phyloP scores from a whole-genome alignment of 2,329 filamentous ascomycete genomes.

The Arthrobotrys pseudoclavata region DNA sequence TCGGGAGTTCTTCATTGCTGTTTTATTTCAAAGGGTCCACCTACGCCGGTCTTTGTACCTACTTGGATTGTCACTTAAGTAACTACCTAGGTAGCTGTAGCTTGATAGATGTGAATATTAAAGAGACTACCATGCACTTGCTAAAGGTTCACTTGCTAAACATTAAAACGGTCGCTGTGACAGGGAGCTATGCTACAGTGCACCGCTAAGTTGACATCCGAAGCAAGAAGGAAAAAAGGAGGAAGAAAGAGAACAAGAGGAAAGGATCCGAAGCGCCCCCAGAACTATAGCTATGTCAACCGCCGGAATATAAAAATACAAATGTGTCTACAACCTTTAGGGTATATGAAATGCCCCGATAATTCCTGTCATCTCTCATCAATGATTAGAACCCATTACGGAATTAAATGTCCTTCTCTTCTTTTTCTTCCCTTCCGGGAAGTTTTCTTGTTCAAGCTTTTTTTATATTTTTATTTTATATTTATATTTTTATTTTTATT shows the following conservation, averaged over 20 bases:
- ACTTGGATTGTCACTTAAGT: too few species aligned
- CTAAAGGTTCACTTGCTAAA: neutral
- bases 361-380: neutral
- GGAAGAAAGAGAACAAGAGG: conserved; percentile 14
- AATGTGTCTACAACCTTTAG: neutral
- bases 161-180: neutral
- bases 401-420: neutral
- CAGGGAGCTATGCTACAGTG: neutral
- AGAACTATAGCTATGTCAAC: conserved; percentile 14
- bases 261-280: conserved; percentile 33
- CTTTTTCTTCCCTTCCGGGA: neutral
- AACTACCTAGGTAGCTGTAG: too few species aligned
- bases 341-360: neutral
- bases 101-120: neutral
- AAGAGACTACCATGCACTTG: neutral
- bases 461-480: neutral
- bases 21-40: conserved; percentile 2
- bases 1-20: conserved; percentile 5
- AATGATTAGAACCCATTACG: conserved; percentile 29
- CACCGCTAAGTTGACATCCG: conserved; percentile 17
- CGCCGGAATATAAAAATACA: conserved; percentile 43
- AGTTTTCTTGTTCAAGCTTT: neutral
- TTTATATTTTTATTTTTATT: too few species aligned
- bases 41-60: neutral
- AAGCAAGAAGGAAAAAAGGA: conserved; percentile 14